Evolutionary conservation across 257 asterid species (phyloP).

Genomic region (Przewalskia tangutica): DNA sequence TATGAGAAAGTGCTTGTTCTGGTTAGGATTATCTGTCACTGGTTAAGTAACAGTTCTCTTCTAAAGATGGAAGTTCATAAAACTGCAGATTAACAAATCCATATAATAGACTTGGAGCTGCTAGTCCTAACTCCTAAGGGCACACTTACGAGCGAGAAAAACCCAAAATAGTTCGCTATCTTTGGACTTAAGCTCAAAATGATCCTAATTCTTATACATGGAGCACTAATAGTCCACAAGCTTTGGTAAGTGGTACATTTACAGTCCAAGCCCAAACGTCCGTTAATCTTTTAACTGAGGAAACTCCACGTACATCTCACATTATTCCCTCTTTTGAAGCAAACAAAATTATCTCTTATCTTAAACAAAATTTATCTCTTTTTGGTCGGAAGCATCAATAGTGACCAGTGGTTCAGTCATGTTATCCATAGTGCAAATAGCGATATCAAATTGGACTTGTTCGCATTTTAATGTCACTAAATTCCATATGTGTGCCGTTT

Average conservation of each 20-base stretch:
- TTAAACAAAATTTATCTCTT: too few relatives aligned
- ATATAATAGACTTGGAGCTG: background rate
- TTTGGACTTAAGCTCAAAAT: too few relatives aligned
- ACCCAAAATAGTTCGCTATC: too few relatives aligned
- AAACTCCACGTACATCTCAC: too few relatives aligned
- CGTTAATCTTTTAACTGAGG: too few relatives aligned
- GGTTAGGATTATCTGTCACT: background rate
- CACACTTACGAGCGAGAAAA: background rate
- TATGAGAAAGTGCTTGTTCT: background rate
- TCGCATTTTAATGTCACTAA: background rate
- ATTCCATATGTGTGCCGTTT: background rate
- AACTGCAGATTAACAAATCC: background rate
- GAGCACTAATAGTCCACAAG: too few relatives aligned
- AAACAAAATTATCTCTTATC: too few relatives aligned
- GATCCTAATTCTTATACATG: too few relatives aligned
- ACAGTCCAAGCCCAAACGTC: too few relatives aligned
- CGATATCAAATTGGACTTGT: background rate
- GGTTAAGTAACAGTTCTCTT: background rate
- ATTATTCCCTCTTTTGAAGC: too few relatives aligned
- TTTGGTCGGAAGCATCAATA: background rate
- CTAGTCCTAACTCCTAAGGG: background rate
- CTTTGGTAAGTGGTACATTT: too few relatives aligned
- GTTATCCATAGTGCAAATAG: background rate
- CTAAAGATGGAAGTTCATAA: background rate
- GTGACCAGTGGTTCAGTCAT: background rate